Base-by-base conservation (phyloP, 805 yeast species). In the Komagataella kurtzmanii region DNA sequence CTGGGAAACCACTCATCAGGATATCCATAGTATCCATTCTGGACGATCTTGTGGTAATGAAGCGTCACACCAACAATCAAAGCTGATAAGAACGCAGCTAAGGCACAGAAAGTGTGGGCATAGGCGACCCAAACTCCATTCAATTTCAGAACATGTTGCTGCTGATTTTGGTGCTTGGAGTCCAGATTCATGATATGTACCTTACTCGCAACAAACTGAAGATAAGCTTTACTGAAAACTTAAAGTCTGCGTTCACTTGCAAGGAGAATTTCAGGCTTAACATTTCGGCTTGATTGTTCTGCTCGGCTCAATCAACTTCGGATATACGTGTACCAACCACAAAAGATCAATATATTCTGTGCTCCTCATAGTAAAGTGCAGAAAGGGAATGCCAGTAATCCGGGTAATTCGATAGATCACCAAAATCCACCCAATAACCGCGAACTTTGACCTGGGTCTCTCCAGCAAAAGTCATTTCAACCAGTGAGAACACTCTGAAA, bases 1-100 rank as follows among this genome's bases (percentile, higher is more conserved):
- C 95, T 84, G 2, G 99, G 99, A 63, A 93, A 91, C 98, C 99
- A 93, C 66, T 93, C 99, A 54, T 90, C 93, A 2, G 99, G 99
- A 63, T 88, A 93, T 1, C 96, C 95, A 62, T 73, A 90, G 56
- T 80, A 79, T 49, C 90, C 85, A 64, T 93, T 93, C 61, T 81
- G 74, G 8, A 93, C 96, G 62, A 93, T 93, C 64, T 93, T 89
- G 54, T 84, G 71, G 67, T 81, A 93, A 67, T 91, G 99, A 23
- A 91, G 73, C 50, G 73, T 72, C 55, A 79, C 79, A 1, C 96
- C 97, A 24, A 87, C 80, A 0, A 74, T 61, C 21, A 90, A 73
- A 3, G 97, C 96, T 0, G 79, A 76, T 3, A 84, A 40, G 60
- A 90, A 90, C 1, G 97, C 95, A 10, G 80, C 66, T 4, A 76